These are phyloP conservation scores for Cydonia oblonga DNA, from an alignment of 331 rosid species.

Conservation along the genomic window DNA sequence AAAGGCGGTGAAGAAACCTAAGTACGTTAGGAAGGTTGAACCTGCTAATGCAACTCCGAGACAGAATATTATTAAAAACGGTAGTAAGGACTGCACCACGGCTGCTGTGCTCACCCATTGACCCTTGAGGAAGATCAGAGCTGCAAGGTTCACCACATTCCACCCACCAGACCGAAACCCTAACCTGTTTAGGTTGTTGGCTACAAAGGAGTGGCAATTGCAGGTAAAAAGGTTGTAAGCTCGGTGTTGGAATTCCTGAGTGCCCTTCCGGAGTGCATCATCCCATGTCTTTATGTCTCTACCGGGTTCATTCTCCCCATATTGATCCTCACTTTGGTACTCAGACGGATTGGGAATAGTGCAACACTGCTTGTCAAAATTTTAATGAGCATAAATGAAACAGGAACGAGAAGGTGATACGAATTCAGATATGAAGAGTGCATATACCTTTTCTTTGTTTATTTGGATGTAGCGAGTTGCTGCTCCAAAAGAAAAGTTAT, in stretches of 20 bases:
- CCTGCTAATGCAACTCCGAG: constrained; percentile 68
- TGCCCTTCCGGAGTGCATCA: constrained; percentile 62
- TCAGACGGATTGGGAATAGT: constrained; percentile 20
- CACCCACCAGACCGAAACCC: constrained; percentile 61
- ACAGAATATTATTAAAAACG: constrained; percentile 44
- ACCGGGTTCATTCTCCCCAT: constrained; percentile 31
- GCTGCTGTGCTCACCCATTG: constrained; percentile 71
- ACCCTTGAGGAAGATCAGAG: constrained; percentile 63
- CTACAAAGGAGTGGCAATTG: constrained; percentile 94
- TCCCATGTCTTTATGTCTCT: constrained; percentile 63
- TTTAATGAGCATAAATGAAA: constrained; percentile 20
- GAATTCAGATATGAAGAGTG: neutral
- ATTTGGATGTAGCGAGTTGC: constrained; percentile 70
- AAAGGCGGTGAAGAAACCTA: constrained; percentile 38
- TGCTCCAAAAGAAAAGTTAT: constrained; percentile 77
- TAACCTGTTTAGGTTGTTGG: constrained; percentile 74
- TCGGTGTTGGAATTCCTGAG: constrained; percentile 81
- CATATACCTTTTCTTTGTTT: constrained; percentile 54
- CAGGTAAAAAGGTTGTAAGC: constrained; percentile 76
- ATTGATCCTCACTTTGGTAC: constrained; percentile 24
- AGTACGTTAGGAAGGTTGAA: constrained; percentile 54
- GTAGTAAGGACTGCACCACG: constrained; percentile 49
- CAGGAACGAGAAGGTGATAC: neutral
- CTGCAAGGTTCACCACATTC: constrained; percentile 96
- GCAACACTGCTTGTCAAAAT: constrained; percentile 40